phyloP scores from a whole-genome alignment of 2,329 filamentous ascomycete genomes.

The Penicillium sp. region DNA sequence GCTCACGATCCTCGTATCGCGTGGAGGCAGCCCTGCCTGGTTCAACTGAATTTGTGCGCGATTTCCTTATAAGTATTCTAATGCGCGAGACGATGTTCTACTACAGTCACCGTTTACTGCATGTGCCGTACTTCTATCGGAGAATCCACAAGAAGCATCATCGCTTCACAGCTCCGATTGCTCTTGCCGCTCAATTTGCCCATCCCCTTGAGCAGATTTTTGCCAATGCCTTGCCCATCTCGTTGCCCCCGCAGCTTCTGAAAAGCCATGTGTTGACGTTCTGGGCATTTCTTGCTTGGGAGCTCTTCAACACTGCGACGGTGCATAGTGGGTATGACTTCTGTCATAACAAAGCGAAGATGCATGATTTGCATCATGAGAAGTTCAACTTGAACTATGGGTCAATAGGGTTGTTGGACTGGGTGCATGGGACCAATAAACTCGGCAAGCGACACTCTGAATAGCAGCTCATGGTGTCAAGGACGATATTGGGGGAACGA shows the following conservation, averaged over 20 bases:
- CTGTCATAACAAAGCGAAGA: conserved; percentile 44
- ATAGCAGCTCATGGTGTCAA: not conserved
- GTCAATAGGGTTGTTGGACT: conserved; percentile 54
- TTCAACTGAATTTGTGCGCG: conserved; percentile 35
- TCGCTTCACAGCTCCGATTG: conserved; percentile 56
- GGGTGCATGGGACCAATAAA: conserved; percentile 53
- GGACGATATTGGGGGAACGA: not conserved
- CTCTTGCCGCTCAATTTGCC: conserved; percentile 57
- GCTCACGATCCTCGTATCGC: conserved; percentile 34
- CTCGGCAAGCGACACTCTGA: conserved; percentile 16
- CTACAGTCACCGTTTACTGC: conserved; percentile 56
- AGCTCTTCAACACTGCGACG: conserved; percentile 54
- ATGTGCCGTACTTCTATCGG: conserved; percentile 50
- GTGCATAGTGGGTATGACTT: conserved; percentile 62
- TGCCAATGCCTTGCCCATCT: conserved; percentile 55
- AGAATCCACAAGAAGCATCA: conserved; percentile 59
- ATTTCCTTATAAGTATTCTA: conserved; percentile 45
- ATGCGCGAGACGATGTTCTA: conserved; percentile 57
- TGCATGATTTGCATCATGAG: conserved; percentile 61
- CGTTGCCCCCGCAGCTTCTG: conserved; percentile 50
- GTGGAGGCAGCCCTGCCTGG: conserved; percentile 42
- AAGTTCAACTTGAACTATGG: conserved; percentile 58
- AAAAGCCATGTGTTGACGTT: conserved; percentile 53
- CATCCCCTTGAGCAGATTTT: conserved; percentile 59
- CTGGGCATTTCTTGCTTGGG: conserved; percentile 51